Base-by-base conservation (phyloP, 2,329 filamentous ascomycete species). In the Macrophomina tecta region DNA sequence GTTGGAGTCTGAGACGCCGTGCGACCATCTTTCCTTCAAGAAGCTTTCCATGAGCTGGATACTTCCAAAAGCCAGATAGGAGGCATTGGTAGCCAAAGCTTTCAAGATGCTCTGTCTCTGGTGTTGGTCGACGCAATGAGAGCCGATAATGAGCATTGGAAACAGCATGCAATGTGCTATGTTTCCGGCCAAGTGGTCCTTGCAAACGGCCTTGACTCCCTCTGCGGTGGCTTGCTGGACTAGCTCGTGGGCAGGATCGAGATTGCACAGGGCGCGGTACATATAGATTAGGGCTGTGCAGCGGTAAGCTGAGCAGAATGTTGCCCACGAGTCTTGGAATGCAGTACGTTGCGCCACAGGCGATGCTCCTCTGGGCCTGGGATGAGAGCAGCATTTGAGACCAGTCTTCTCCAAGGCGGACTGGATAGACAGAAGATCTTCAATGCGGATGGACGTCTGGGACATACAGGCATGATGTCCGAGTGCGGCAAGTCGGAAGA, bases 111-210 rank as follows among this genome's bases (percentile, higher is more conserved):
- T 6, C 30, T 3, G 42, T 23, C 53, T 28, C 5, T 58, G 32
- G 1, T 42, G 18, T 3, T 16, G 8, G 23, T 42, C 4, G 36
- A 30, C 16, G 36, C 53, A 58, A 16, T 58, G 53, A 14, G 53
- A 42, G 4, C 53, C 53, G n/a, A 58, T 30, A 9, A 58, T 36
- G 8, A 58, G 36, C 0, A 45, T 45, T 4, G 53, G 53, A 38
- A 58, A 58, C 9, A 58, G 53, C 53, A 58, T 42, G 53, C 53
- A 58, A 30, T 58, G 53, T 5, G 36, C 53, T 28, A 58, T 36
- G 6, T 58, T 58, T 12, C 53, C 53, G 7, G 23, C 18, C n/a
- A 58, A 38, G 9, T 30, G 9, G 5, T 58, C 53, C 11, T 58
- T 58, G 12, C 53, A 58, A 5, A 58, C 45, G 8, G 53, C 53